Percentiles rank a stretch among this genome's conserved stretches.
Evolutionary conservation across 345 rosid species (phyloP).

Genomic region (Eutrema yunnanense): DNA sequence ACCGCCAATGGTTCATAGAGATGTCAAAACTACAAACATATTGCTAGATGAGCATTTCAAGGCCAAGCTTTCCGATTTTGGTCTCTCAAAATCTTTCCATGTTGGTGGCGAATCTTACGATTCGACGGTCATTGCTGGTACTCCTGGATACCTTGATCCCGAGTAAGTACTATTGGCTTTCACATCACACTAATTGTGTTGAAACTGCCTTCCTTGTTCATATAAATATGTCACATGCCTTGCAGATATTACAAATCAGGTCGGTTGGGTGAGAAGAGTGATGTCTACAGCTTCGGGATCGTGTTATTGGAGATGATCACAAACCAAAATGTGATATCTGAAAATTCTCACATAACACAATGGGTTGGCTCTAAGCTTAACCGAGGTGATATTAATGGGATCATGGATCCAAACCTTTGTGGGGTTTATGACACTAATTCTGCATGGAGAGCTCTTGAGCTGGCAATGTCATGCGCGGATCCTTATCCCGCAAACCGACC

Average conservation of each 20-base stretch:
- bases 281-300: slow-evolving; percentile 20
- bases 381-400: neutral
- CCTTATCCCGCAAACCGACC: slow-evolving; percentile 9
- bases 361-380: slow-evolving; percentile 4
- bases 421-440: neutral
- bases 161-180: slow-evolving; percentile 25
- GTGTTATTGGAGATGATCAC: slow-evolving; percentile 28
- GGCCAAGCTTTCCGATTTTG: slow-evolving; percentile 46
- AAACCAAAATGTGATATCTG: slow-evolving; percentile 20
- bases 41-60: slow-evolving; percentile 31
- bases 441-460: slow-evolving; percentile 26
- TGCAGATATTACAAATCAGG: slow-evolving; percentile 4
- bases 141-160: slow-evolving; percentile 43
- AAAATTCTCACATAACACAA: neutral
- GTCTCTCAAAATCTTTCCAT: slow-evolving; percentile 30
- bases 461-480: slow-evolving; percentile 14
- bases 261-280: slow-evolving; percentile 9
- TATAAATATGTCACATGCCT: no score
- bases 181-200: neutral
- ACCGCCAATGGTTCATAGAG: slow-evolving; percentile 39
- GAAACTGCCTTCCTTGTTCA: neutral
- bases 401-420: slow-evolving; percentile 15
- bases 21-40: slow-evolving; percentile 43
- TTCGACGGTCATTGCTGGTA: neutral
- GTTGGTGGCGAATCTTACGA: slow-evolving; percentile 12